Conservation (phyloP, 1,284 basidiomycete species). For the Takashimella tepidaria region DNA sequence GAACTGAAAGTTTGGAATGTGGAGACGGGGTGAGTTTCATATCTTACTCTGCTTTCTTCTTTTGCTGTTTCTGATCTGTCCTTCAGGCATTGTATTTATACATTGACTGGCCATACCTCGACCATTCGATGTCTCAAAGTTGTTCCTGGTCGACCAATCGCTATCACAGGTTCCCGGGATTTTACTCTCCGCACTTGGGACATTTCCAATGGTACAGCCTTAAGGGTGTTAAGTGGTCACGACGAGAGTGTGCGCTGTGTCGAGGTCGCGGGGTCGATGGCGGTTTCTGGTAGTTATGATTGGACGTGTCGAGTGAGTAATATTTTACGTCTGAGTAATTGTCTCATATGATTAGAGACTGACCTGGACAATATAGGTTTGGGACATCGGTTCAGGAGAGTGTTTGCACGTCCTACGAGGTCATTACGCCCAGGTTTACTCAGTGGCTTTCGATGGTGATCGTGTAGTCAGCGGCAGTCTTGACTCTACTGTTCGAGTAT, state of each 20-base stretch:
- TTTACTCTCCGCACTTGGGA: conserved; percentile 89
- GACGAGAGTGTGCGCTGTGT: conserved; percentile 77
- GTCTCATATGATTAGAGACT: neutral
- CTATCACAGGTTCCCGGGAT: conserved; percentile 85
- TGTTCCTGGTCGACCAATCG: conserved; percentile 77
- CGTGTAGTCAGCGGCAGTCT: conserved; percentile 81
- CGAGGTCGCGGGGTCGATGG: conserved; percentile 73
- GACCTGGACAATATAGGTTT: conserved; percentile 54
- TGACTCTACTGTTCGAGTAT: conserved; percentile 85
- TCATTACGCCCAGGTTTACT: conserved; percentile 88
- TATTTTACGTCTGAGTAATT: neutral
- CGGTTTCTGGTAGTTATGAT: conserved; percentile 88
- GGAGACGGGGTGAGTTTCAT: conserved; percentile 61
- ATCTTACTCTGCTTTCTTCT: neutral
- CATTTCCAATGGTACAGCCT: conserved; percentile 65
- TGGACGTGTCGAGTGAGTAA: conserved; percentile 66
- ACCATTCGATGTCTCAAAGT: conserved; percentile 90
- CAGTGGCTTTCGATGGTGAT: conserved; percentile 85
- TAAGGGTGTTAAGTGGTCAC: conserved; percentile 75
- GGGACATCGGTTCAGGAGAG: conserved; percentile 77
- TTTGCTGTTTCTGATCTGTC: neutral
- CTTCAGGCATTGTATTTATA: conserved; percentile 68
- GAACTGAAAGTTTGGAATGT: conserved; percentile 88
- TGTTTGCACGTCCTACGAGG: conserved; percentile 82
- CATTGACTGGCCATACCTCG: conserved; percentile 77